Percentiles rank a stretch among this genome's conserved stretches.
phyloP scores from a whole-genome alignment of 352 stramenopile species.

The Phytophthora boehmeriae region DNA sequence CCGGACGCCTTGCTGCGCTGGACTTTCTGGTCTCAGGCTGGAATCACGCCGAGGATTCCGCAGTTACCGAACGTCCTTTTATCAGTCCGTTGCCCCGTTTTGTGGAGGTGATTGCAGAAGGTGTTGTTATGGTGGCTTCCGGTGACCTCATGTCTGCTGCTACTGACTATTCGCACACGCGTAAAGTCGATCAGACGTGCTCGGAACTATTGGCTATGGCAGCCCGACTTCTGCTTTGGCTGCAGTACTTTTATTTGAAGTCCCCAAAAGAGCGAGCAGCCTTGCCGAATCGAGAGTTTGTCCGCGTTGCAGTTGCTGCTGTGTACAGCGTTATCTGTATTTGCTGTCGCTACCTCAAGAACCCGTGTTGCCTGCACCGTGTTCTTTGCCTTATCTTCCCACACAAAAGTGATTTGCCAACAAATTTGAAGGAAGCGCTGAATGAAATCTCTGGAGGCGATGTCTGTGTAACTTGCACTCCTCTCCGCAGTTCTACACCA shows the following conservation, averaged over 20 bases:
- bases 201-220: constrained; percentile 62
- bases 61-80: constrained; percentile 25
- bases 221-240: constrained; percentile 61
- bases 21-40: constrained; percentile 68
- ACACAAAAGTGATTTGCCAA: constrained; percentile 65
- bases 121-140: constrained; percentile 48
- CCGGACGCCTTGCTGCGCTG: constrained; percentile 48
- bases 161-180: constrained; percentile 58
- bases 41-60: constrained; percentile 25
- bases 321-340: constrained; percentile 82
- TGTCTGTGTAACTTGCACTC: constrained; percentile 56
- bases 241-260: constrained; percentile 70
- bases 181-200: constrained; percentile 70
- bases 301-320: constrained; percentile 63
- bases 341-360: constrained; percentile 66
- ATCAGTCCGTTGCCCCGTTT: constrained; percentile 56
- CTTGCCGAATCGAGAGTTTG: constrained; percentile 53
- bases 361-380: constrained; percentile 74
- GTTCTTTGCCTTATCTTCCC: constrained; percentile 70
- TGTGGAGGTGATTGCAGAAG: constrained; percentile 66
- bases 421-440: constrained; percentile 55
- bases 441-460: constrained; percentile 58
- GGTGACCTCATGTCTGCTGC: constrained; percentile 61
- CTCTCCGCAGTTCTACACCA: constrained; percentile 25
- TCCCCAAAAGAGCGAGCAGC: constrained; percentile 30